Percentiles rank a stretch among this genome's conserved stretches.
Conservation (phyloP, 257 asterid species). For the Nicotiana attenuata region DNA sequence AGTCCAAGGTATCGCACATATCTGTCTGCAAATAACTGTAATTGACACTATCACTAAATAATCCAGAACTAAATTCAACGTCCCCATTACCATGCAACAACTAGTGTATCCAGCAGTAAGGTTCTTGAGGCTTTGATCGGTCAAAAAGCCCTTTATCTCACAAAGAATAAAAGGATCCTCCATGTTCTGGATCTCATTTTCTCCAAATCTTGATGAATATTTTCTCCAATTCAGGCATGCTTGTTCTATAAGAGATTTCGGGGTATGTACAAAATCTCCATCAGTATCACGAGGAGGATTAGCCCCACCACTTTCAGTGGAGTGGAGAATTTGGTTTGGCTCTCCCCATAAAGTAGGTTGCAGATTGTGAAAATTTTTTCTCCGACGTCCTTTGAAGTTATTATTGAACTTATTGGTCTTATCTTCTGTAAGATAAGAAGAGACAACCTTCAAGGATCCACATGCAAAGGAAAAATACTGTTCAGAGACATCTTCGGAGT, state of each 20-base stretch:
- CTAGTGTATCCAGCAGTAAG: slow-evolving; percentile 35
- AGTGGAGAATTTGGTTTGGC: slow-evolving; percentile 46
- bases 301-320: slow-evolving; percentile 29
- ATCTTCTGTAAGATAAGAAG: slow-evolving; percentile 37
- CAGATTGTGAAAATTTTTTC: slow-evolving; percentile 28
- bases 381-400: slow-evolving; percentile 27
- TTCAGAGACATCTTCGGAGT: slow-evolving; percentile 38
- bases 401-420: slow-evolving; percentile 29
- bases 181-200: slow-evolving; percentile 38
- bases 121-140: slow-evolving; percentile 35
- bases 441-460: slow-evolving; percentile 52
- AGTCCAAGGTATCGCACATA: slow-evolving; percentile 33
- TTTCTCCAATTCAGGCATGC: slow-evolving; percentile 64
- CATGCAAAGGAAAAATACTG: slow-evolving; percentile 37
- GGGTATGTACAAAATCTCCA: slow-evolving; percentile 38
- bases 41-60: slow-evolving; percentile 41
- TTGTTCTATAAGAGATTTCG: slow-evolving; percentile 41
- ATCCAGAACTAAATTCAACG: slow-evolving; percentile 51
- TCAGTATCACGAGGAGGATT: slow-evolving; percentile 27
- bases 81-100: slow-evolving; percentile 60
- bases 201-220: slow-evolving; percentile 38
- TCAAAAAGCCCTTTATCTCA: slow-evolving; percentile 50
- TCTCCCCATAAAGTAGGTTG: slow-evolving; percentile 51
- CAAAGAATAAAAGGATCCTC: slow-evolving; percentile 64
- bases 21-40: slow-evolving; percentile 47